These are phyloP conservation scores for Leucosporidium creatinivorum DNA, from an alignment of 768 basidiomycete genomes.

Conservation along the genomic window DNA sequence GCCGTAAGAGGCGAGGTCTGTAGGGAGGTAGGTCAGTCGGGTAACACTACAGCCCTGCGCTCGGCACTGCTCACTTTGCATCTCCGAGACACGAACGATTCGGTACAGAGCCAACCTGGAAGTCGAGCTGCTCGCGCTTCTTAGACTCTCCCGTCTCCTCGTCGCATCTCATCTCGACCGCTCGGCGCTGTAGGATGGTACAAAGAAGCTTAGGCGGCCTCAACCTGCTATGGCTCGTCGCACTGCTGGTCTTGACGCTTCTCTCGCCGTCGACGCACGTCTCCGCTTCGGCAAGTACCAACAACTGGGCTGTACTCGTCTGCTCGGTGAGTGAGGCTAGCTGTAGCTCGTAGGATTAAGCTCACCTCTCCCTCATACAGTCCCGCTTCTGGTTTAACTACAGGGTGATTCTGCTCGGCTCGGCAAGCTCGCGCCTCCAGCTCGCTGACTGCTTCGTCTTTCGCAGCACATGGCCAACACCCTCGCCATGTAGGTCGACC, in stretches of 20 bases:
- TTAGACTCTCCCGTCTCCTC: no score
- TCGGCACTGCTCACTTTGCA: neutral
- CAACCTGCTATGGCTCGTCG: no score
- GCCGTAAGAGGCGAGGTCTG: constrained; percentile 25
- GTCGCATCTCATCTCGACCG: no score
- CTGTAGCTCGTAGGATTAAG: neutral
- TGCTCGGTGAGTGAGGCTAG: constrained; percentile 69
- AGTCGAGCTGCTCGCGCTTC: no score
- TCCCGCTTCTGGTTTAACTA: constrained; percentile 82
- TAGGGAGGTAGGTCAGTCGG: no score
- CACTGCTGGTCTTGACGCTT: neutral
- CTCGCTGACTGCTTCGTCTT: neutral
- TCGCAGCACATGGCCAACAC: constrained; percentile 95
- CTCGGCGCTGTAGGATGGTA: neutral
- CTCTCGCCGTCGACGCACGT: neutral
- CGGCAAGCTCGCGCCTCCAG: neutral
- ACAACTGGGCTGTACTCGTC: constrained; percentile 98
- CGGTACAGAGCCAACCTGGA: no score
- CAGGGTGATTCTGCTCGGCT: constrained; percentile 53
- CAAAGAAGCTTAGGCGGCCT: no score
- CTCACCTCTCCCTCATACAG: neutral
- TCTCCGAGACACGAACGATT: neutral
- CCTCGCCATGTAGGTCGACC: constrained; percentile 68
- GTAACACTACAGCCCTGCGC: no score
- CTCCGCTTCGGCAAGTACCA: constrained; percentile 48